phyloP scores from a whole-genome alignment of 2,329 filamentous ascomycete genomes.

The Venturia nashicola region DNA sequence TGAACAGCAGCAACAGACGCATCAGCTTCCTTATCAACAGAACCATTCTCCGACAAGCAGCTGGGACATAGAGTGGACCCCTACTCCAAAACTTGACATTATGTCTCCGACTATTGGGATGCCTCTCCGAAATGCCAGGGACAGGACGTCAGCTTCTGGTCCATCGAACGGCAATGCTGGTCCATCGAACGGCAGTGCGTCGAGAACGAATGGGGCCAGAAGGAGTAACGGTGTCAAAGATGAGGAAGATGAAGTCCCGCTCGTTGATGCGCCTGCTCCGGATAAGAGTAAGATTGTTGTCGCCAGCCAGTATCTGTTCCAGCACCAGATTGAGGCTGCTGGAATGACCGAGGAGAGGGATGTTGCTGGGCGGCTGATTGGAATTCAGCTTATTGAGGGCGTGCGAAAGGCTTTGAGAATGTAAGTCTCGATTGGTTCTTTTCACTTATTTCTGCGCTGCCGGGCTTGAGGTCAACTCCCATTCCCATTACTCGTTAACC shows the following conservation, averaged over 20 bases:
- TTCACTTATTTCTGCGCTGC: not conserved
- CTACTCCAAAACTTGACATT: not conserved
- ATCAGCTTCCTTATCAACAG: not conserved
- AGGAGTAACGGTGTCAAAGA: not conserved
- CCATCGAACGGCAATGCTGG: not conserved
- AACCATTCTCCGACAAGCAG: not conserved
- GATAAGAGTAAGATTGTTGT: slow-evolving; percentile 9
- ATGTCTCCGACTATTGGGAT: not conserved
- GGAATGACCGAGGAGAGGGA: slow-evolving; percentile 8
- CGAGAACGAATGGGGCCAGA: not conserved
- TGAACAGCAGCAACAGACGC: not conserved
- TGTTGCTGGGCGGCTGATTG: slow-evolving; percentile 1
- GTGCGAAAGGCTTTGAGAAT: slow-evolving; percentile 6
- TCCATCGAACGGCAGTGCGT: not conserved
- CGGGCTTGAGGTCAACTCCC: not conserved
- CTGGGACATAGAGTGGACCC: not conserved
- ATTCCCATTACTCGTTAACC: not conserved
- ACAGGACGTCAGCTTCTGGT: not conserved
- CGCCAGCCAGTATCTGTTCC: slow-evolving; percentile 7
- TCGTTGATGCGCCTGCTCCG: slow-evolving; percentile 7
- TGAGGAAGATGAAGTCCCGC: not conserved
- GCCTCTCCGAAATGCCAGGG: not conserved
- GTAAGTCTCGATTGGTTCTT: not conserved
- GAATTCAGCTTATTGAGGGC: slow-evolving; percentile 6
- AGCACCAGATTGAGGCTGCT: slow-evolving; percentile 7